Evolutionary conservation across 495 filamentous ascomycete genomes (phyloP).

Genomic region (Xylaria flabelliformis): DNA sequence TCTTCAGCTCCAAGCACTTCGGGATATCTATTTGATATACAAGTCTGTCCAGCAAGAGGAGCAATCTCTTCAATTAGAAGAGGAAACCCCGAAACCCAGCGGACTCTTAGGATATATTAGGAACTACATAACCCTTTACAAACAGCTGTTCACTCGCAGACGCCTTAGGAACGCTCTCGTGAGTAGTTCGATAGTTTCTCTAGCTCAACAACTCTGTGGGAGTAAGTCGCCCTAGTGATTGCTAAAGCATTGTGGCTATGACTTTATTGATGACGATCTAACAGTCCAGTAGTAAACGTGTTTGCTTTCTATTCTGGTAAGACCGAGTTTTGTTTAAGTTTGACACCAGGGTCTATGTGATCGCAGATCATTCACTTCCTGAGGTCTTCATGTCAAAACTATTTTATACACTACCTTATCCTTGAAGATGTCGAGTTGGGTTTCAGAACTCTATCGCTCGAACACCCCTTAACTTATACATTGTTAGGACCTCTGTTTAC

Average conservation of each 20-base stretch:
- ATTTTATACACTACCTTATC: neutral
- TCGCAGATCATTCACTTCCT: neutral
- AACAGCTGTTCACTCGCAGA: constrained; percentile 34
- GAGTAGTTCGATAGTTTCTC: constrained; percentile 36
- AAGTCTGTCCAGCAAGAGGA: constrained; percentile 41
- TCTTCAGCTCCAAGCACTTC: constrained; percentile 40
- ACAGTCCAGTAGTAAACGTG: constrained; percentile 37
- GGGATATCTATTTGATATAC: constrained; percentile 41
- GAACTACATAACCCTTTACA: constrained; percentile 33
- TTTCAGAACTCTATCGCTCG: neutral
- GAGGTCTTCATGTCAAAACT: neutral
- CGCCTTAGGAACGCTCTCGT: constrained; percentile 41
- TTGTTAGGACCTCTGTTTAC: constrained; percentile 33
- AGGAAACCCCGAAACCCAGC: neutral
- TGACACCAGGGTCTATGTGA: neutral
- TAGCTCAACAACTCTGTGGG: constrained; percentile 44
- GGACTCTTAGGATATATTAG: constrained; percentile 27
- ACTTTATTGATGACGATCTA: neutral
- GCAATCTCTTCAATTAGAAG: constrained; percentile 23
- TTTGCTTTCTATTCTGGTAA: constrained; percentile 44
- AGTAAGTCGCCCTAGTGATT: constrained; percentile 31
- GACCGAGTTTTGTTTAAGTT: neutral
- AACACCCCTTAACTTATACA: neutral
- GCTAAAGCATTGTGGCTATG: neutral
- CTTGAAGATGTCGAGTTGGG: neutral